Evolutionary conservation across 129 eudicot genomes (phyloP).

Genomic region (Tanacetum coccineum): DNA sequence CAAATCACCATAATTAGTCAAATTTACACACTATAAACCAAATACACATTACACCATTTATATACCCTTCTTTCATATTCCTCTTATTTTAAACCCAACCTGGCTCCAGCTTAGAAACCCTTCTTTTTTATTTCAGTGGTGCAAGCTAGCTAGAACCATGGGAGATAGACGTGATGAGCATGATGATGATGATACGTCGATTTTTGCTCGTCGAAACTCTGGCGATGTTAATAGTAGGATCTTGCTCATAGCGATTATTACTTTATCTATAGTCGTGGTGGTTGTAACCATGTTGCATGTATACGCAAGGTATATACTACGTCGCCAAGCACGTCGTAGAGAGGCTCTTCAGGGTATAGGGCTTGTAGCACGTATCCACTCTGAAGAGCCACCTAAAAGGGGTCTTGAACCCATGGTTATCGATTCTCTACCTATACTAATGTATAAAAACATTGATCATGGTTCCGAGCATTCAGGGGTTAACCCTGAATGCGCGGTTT

Average conservation of each 20-base stretch:
- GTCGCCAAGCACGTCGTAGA: slow-evolving; percentile 50
- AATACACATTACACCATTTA: slow-evolving; percentile 15
- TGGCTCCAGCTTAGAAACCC: slow-evolving; percentile 4
- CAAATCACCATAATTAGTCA: slow-evolving; percentile 33
- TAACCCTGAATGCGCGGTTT: slow-evolving; percentile 56
- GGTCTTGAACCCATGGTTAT: slow-evolving; percentile 64
- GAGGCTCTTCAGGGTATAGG: slow-evolving; percentile 34
- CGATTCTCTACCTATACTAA: slow-evolving; percentile 45
- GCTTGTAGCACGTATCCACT: slow-evolving; percentile 21
- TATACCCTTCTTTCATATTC: slow-evolving; percentile 25
- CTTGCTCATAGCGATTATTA: slow-evolving; percentile 51
- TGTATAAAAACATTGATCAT: slow-evolving; percentile 27
- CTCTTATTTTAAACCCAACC: slow-evolving; percentile 7
- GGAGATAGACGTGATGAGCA: slow-evolving; percentile 1
- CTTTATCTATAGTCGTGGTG: slow-evolving; percentile 52
- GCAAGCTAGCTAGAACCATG: slow-evolving; percentile 19
- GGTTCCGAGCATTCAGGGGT: neutral
- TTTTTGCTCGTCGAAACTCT: neutral
- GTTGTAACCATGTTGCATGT: slow-evolving; percentile 57
- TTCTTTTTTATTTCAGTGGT: neutral
- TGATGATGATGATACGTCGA: slow-evolving; percentile 2
- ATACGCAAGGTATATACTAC: slow-evolving; percentile 58
- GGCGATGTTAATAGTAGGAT: slow-evolving; percentile 40
- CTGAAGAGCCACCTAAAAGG: slow-evolving; percentile 33
- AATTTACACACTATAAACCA: slow-evolving; percentile 30